Percentiles rank a stretch among this genome's conserved stretches.
These are phyloP conservation scores for Penicillium dipodomyicola DNA, from an alignment of 495 filamentous ascomycete genomes.

Conservation along the genomic window DNA sequence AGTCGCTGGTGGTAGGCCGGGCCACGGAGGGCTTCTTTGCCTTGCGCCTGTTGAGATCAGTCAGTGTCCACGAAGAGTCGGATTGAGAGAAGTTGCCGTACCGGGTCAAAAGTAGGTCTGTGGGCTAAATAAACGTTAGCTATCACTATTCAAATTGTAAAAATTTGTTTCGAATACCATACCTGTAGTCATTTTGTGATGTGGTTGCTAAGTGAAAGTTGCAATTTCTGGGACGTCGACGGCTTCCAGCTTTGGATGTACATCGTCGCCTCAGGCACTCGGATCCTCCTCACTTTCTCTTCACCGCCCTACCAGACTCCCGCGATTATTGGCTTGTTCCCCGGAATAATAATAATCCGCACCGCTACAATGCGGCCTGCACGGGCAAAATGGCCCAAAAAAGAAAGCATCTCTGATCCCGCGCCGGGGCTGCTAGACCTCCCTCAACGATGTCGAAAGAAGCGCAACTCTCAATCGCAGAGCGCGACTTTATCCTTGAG, in stretches of 20 bases:
- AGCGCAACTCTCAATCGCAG: conserved; percentile 74
- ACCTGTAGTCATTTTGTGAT: conserved; percentile 65
- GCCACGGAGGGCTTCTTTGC: conserved; percentile 91
- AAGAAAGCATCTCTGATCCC: conserved; percentile 24
- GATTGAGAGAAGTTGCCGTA: conserved; percentile 42
- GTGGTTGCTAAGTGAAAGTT: neutral
- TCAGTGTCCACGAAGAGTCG: conserved; percentile 1
- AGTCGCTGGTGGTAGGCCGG: conserved; percentile 96
- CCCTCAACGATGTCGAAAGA: conserved; percentile 76
- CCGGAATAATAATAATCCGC: conserved; percentile 12
- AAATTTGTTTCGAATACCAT: conserved; percentile 13
- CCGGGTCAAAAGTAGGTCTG: conserved; percentile 91
- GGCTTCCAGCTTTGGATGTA: neutral
- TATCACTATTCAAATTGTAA: neutral
- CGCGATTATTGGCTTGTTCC: conserved; percentile 2
- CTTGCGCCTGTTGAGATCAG: conserved; percentile 63
- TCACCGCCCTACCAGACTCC: conserved; percentile 13
- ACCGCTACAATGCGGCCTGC: conserved; percentile 26
- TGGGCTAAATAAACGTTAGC: conserved; percentile 52
- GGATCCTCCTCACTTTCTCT: neutral
- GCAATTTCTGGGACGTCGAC: neutral
- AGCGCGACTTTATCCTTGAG: conserved; percentile 72
- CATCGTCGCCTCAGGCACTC: conserved; percentile 8
- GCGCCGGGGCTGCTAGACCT: conserved; percentile 27
- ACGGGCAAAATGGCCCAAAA: conserved; percentile 28